These are phyloP conservation scores for Talinum fruticosum DNA, from an alignment of 148 eudicot genomes.

Conservation along the genomic window DNA sequence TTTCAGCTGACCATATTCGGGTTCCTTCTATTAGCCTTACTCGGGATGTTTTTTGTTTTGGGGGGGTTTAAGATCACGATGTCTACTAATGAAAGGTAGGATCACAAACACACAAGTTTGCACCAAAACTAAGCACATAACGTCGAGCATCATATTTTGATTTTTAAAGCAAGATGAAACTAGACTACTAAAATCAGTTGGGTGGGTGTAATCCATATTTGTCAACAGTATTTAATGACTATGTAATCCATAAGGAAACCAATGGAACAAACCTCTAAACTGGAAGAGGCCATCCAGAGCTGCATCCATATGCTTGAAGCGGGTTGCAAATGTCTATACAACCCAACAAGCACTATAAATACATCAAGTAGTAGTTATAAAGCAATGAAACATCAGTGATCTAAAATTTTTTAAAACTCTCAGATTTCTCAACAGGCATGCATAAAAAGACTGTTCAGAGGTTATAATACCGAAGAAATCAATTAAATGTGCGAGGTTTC, in stretches of 20 bases:
- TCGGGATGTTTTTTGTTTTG: too few species aligned
- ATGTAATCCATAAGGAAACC: conserved; percentile 12
- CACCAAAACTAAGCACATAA: background rate
- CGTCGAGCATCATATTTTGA: background rate
- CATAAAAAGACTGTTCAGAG: background rate
- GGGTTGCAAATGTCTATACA: conserved; percentile 30
- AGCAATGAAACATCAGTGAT: background rate
- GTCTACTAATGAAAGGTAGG: background rate
- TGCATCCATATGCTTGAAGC: conserved; percentile 26
- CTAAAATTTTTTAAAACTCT: background rate
- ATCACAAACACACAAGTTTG: background rate
- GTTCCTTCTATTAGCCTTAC: background rate
- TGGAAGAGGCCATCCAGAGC: conserved; percentile 27
- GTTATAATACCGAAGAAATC: background rate
- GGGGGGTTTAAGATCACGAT: background rate
- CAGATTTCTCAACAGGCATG: background rate
- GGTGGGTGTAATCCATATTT: background rate
- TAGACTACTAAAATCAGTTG: background rate
- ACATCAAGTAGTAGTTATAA: background rate
- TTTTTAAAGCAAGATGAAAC: background rate
- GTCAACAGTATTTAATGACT: background rate
- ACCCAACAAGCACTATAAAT: conserved; percentile 32
- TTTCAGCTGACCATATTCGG: background rate
- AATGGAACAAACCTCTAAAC: conserved; percentile 28
- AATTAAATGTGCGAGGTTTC: background rate